Percentiles rank a stretch among this genome's conserved stretches.
These are phyloP conservation scores for Fusarium stilboides DNA, from an alignment of 2,329 filamentous ascomycete genomes.

Conservation along the genomic window DNA sequence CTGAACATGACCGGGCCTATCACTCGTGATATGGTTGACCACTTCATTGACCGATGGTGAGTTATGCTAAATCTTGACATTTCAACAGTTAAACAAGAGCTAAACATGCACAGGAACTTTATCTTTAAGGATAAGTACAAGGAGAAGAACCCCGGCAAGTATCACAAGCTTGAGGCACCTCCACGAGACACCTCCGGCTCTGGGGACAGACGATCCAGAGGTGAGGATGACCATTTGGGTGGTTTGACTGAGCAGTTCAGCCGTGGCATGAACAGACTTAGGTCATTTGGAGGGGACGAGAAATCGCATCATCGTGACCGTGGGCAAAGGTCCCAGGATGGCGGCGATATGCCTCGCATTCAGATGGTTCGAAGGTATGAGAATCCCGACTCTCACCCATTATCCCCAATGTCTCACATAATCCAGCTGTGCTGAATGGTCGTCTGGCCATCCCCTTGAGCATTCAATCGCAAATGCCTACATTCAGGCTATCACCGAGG, in stretches of 20 bases:
- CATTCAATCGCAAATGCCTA: slow-evolving; percentile 93
- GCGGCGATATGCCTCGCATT: slow-evolving; percentile 56
- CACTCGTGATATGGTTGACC: slow-evolving; percentile 79
- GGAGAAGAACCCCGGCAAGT: slow-evolving; percentile 66
- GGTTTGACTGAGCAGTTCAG: slow-evolving; percentile 62
- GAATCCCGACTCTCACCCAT: not conserved
- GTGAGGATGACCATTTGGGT: slow-evolving; percentile 57
- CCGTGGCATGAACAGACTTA: slow-evolving; percentile 57
- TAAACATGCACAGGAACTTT: slow-evolving; percentile 73
- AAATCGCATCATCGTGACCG: slow-evolving; percentile 32
- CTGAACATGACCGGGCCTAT: slow-evolving; percentile 82
- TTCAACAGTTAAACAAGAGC: not conserved
- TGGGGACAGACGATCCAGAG: slow-evolving; percentile 40
- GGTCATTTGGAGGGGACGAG: slow-evolving; percentile 54
- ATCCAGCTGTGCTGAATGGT: slow-evolving; percentile 66
- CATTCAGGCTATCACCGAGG: slow-evolving; percentile 77
- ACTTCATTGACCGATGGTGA: slow-evolving; percentile 87
- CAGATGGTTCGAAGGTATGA: slow-evolving; percentile 67
- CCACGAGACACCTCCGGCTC: slow-evolving; percentile 17
- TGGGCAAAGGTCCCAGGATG: slow-evolving; percentile 16
- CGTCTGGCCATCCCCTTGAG: slow-evolving; percentile 66
- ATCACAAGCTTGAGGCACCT: slow-evolving; percentile 53
- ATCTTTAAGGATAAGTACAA: slow-evolving; percentile 88
- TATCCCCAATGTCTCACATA: slow-evolving; percentile 4
- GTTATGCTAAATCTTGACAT: not conserved